A percentile compares a stretch with the other conserved stretches of the same genome.
These are phyloP conservation scores for Dothideomycetes sp. DNA, from an alignment of 2,329 filamentous ascomycete genomes.

Conservation along the genomic window DNA sequence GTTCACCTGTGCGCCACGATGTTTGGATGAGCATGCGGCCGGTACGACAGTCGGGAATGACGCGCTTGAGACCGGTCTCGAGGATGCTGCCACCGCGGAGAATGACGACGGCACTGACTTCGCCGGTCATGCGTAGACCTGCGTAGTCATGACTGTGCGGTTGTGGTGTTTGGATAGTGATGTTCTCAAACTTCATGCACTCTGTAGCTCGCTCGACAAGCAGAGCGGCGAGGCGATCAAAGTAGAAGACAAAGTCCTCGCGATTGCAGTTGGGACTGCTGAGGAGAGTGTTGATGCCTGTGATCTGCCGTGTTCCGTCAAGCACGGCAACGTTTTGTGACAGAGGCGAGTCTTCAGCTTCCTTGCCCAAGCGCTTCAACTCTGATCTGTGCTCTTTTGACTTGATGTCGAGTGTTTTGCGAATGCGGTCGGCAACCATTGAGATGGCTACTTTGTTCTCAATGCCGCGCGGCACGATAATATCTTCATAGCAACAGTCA, in stretches of 20 bases:
- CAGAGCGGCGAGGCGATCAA: conserved; percentile 77
- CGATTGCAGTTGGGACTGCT: conserved; percentile 67
- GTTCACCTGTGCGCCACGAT: conserved; percentile 68
- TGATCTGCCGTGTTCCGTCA: conserved; percentile 68
- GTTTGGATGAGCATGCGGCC: conserved; percentile 88
- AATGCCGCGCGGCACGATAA: conserved; percentile 90
- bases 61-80: conserved; percentile 77
- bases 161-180: conserved; percentile 61
- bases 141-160: conserved; percentile 57
- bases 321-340: conserved; percentile 67
- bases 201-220: conserved; percentile 77
- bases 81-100: conserved; percentile 82
- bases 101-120: conserved; percentile 75
- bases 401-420: conserved; percentile 77
- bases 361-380: conserved; percentile 64
- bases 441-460: conserved; percentile 86
- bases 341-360: conserved; percentile 61
- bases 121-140: conserved; percentile 62
- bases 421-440: conserved; percentile 91
- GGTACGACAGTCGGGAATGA: conserved; percentile 85
- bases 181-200: conserved; percentile 52
- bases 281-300: conserved; percentile 83
- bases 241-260: conserved; percentile 96
- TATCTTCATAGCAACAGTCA: conserved; percentile 45
- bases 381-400: conserved; percentile 73